Evolutionary conservation across 2,329 filamentous ascomycete species (phyloP).

Genomic region (Fusarium austroafricanum): DNA sequence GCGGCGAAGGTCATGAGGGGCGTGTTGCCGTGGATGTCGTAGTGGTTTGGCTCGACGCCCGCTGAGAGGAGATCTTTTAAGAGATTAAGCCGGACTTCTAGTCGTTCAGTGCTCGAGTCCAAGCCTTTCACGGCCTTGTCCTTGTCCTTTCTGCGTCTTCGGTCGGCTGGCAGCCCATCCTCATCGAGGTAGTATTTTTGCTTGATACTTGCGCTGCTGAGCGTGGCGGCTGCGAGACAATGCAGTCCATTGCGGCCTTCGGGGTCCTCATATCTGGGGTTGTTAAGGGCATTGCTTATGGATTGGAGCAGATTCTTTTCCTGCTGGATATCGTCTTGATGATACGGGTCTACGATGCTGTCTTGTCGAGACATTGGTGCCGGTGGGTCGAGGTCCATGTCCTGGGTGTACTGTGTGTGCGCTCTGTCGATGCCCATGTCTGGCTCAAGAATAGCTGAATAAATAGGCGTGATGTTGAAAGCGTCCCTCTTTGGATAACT

Average conservation of each 20-base stretch:
- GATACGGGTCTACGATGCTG: constrained; percentile 2
- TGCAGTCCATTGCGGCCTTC: constrained; percentile 68
- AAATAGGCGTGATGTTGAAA: constrained; percentile 54
- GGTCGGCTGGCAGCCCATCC: constrained; percentile 14
- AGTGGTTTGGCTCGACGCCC: constrained; percentile 63
- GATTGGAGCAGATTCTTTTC: constrained; percentile 43
- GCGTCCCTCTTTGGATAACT: constrained; percentile 60
- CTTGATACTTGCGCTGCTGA: constrained; percentile 55
- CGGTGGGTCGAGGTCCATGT: constrained; percentile 45
- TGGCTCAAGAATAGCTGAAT: constrained; percentile 6
- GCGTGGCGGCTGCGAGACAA: constrained; percentile 66
- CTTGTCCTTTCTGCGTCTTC: constrained; percentile 21
- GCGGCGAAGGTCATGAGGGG: constrained; percentile 67
- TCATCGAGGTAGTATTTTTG: constrained; percentile 48
- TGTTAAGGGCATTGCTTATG: constrained; percentile 23
- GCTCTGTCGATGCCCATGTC: constrained; percentile 6
- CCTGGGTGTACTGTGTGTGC: constrained; percentile 17
- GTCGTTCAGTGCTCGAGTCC: constrained; percentile 50
- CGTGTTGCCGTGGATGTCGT: constrained; percentile 63
- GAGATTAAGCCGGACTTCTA: constrained; percentile 46
- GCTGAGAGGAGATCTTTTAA: constrained; percentile 50
- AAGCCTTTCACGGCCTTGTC: constrained; percentile 36
- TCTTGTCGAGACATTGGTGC: constrained; percentile 3
- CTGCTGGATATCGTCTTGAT: constrained; percentile 12
- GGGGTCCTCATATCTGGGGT: constrained; percentile 46